Evolutionary conservation across 2,329 filamentous ascomycete species (phyloP).

Genomic region (Nemania diffusa): DNA sequence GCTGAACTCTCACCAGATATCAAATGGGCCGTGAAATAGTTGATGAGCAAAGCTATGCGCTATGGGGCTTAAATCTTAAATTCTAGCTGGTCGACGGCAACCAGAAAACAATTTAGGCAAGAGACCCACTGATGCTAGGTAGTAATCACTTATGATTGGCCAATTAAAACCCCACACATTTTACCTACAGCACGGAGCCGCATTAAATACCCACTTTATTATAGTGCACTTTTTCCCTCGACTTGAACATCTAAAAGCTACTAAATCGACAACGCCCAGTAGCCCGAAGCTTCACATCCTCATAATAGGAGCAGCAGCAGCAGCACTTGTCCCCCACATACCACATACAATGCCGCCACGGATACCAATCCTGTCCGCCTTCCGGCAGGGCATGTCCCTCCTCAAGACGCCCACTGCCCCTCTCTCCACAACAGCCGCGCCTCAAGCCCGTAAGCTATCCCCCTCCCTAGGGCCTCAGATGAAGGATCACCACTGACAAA

Average conservation of each 20-base stretch:
- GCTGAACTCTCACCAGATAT: neutral
- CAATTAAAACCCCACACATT: neutral
- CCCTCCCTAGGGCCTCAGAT: neutral
- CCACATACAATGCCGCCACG: constrained; percentile 55
- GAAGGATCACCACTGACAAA: neutral
- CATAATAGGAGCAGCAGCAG: constrained; percentile 6
- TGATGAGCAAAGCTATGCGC: constrained; percentile 1
- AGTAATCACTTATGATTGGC: neutral
- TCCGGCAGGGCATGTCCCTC: constrained; percentile 41
- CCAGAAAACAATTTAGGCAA: constrained; percentile 25
- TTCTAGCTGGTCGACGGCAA: constrained; percentile 9
- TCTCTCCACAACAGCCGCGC: constrained; percentile 42
- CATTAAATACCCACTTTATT: constrained; percentile 11
- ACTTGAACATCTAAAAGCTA: constrained; percentile 13
- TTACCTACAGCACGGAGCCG: neutral
- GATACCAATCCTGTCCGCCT: constrained; percentile 47
- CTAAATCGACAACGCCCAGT: constrained; percentile 1
- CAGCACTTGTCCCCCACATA: constrained; percentile 30
- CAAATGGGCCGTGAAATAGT: neutral
- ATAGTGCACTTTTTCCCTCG: constrained; percentile 12
- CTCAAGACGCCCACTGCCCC: constrained; percentile 40
- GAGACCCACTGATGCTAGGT: constrained; percentile 2
- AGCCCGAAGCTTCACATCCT: constrained; percentile 9
- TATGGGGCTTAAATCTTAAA: neutral
- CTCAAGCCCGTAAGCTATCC: constrained; percentile 39